phyloP scores from a whole-genome alignment of 2,329 filamentous ascomycete species.

The Fusarium sp. region DNA sequence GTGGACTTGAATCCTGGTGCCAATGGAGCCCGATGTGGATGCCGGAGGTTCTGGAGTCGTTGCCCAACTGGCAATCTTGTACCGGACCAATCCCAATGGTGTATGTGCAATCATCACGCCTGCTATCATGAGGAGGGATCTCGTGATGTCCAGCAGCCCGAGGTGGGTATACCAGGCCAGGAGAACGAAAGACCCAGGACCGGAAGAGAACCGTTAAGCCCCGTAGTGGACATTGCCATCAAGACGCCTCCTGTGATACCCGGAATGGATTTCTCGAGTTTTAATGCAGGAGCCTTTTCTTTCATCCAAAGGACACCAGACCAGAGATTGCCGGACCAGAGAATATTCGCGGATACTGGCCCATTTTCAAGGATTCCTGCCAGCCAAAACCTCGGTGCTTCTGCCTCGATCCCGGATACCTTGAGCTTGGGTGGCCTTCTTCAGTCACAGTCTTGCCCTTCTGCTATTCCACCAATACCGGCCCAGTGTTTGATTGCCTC shows the following conservation, averaged over 20 bases:
- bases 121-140: conserved; percentile 65
- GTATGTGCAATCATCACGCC: conserved; percentile 71
- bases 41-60: conserved; percentile 68
- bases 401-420: conserved; percentile 62
- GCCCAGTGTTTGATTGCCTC: conserved; percentile 61
- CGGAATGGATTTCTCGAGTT: conserved; percentile 54
- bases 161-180: conserved; percentile 51
- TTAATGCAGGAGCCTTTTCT: conserved; percentile 47
- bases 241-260: conserved; percentile 50
- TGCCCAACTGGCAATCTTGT: conserved; percentile 47
- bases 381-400: conserved; percentile 36
- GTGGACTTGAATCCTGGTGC: conserved; percentile 63
- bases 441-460: conserved; percentile 51
- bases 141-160: conserved; percentile 37
- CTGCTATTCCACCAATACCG: conserved; percentile 56
- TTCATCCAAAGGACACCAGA: conserved; percentile 46
- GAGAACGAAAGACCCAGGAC: conserved; percentile 62
- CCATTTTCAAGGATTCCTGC: conserved; percentile 18
- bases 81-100: conserved; percentile 59
- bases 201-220: conserved; percentile 62
- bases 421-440: conserved; percentile 59
- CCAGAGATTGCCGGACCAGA: conserved; percentile 40
- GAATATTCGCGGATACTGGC: conserved; percentile 38
- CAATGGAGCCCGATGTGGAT: conserved; percentile 64
- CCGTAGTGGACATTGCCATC: conserved; percentile 59